phyloP scores from a whole-genome alignment of 148 eudicot species.

The Cornus controversa region DNA sequence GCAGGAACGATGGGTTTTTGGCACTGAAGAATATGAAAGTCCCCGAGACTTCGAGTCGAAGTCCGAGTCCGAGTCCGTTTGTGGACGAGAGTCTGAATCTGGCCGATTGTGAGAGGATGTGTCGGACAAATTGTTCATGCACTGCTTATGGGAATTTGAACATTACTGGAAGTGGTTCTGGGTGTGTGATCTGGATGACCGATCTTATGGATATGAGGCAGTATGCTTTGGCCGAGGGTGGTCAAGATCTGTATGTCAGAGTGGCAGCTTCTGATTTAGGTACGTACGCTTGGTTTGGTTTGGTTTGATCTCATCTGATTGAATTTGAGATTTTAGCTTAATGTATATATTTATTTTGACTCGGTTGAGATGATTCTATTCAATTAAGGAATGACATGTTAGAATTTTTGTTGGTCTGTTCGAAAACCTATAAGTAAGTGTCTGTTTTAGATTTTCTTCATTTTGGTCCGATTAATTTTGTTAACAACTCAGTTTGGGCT shows the following conservation, averaged over 20 bases:
- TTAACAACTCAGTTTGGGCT: too few species aligned
- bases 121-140: constrained; percentile 58
- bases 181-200: constrained; percentile 46
- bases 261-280: constrained; percentile 40
- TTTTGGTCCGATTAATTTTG: too few species aligned
- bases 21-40: constrained; percentile 49
- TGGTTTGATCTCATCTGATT: too few species aligned
- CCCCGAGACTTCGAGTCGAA: constrained; percentile 46
- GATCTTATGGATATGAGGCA: constrained; percentile 47
- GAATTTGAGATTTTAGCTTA: too few species aligned
- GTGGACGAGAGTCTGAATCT: constrained; percentile 33
- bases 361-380: too few species aligned
- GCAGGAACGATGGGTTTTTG: constrained; percentile 50
- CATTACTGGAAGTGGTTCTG: constrained; percentile 27
- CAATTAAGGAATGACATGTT: too few species aligned
- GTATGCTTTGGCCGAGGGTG: constrained; percentile 41
- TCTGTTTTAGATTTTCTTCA: too few species aligned
- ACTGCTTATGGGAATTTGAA: constrained; percentile 44
- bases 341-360: too few species aligned
- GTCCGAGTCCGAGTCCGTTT: too few species aligned
- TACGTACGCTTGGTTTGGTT: constrained; percentile 20
- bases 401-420: too few species aligned
- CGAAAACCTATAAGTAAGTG: too few species aligned
- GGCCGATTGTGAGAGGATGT: constrained; percentile 42
- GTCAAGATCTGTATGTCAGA: constrained; percentile 45